Evolutionary conservation across 495 filamentous ascomycete genomes (phyloP).

Genomic region (Ascobolus immersus): DNA sequence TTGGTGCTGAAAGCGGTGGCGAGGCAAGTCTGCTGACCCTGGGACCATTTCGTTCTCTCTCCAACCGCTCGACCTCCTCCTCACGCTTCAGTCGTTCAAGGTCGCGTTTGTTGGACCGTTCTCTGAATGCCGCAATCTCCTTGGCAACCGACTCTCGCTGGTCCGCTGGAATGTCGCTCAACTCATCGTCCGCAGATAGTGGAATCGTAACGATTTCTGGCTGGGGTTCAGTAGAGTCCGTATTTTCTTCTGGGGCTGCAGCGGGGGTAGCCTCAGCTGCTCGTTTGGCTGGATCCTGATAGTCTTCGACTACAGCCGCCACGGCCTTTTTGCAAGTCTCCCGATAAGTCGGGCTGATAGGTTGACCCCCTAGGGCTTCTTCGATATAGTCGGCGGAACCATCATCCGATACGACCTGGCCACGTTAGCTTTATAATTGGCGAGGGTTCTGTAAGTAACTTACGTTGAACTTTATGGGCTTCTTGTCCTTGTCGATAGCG

Average conservation of each 20-base stretch:
- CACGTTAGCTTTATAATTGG: neutral
- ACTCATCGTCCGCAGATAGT: conserved; percentile 70
- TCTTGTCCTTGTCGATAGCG: conserved; percentile 17
- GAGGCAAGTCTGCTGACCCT: conserved; percentile 44
- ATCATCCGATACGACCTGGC: conserved; percentile 60
- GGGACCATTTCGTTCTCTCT: conserved; percentile 42
- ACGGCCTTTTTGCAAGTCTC: conserved; percentile 33
- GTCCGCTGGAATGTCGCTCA: conserved; percentile 84
- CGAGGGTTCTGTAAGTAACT: neutral
- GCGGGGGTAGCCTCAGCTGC: conserved; percentile 27
- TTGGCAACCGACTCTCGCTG: conserved; percentile 91
- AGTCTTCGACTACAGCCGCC: conserved; percentile 37
- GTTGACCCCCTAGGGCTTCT: conserved; percentile 36
- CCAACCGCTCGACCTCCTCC: conserved; percentile 76
- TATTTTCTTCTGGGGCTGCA: conserved; percentile 21
- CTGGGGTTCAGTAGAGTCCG: conserved; percentile 24
- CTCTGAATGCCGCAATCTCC: conserved; percentile 83
- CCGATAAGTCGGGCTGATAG: conserved; percentile 35
- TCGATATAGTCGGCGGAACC: conserved; percentile 53
- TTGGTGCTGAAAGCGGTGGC: conserved; percentile 28
- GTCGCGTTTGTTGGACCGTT: conserved; percentile 65
- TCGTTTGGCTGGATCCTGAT: conserved; percentile 42
- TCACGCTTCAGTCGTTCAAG: conserved; percentile 64
- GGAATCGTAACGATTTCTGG: conserved; percentile 76
- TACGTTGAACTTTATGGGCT: conserved; percentile 12